phyloP scores from a whole-genome alignment of 768 basidiomycete genomes.

The Psilocybe subaeruginosa region DNA sequence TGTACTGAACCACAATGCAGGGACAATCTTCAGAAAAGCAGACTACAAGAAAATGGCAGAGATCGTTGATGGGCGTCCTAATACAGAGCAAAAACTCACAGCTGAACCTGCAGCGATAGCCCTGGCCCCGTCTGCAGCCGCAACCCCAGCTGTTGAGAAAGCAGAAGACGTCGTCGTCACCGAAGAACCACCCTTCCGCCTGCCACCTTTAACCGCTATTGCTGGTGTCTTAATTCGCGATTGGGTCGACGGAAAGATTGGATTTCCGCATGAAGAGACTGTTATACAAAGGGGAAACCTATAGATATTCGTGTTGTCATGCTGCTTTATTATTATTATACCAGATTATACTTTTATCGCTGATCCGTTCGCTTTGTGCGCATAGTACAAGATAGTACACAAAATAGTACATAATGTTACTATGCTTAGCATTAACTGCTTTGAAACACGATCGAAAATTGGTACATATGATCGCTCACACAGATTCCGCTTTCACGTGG shows the following conservation, averaged over 20 bases:
- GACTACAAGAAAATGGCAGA: constrained; percentile 57
- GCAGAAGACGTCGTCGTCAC: constrained; percentile 24
- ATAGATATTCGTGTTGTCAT: constrained; percentile 16
- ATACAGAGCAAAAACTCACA: constrained; percentile 17
- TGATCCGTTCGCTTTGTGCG: too few relatives aligned
- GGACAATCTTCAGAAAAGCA: constrained; percentile 46
- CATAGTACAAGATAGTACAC: too few relatives aligned
- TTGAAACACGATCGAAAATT: too few relatives aligned
- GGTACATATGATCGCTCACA: too few relatives aligned
- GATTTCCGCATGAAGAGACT: constrained; percentile 30
- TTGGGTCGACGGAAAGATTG: constrained; percentile 70
- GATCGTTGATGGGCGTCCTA: constrained; percentile 35
- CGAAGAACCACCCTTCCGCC: constrained; percentile 62
- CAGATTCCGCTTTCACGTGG: too few relatives aligned
- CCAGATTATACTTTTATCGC: background rate
- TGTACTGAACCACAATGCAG: constrained; percentile 60
- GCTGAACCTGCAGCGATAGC: background rate
- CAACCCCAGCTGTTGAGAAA: constrained; percentile 19
- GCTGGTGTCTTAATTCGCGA: constrained; percentile 85
- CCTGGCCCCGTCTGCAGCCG: constrained; percentile 6
- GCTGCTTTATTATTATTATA: background rate
- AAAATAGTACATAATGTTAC: too few relatives aligned
- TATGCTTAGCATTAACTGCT: too few relatives aligned
- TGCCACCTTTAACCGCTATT: constrained; percentile 80
- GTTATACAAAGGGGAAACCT: constrained; percentile 23